These are phyloP conservation scores for Narthecium ossifragum DNA, from an alignment of 106 monocot genomes.

Conservation along the genomic window DNA sequence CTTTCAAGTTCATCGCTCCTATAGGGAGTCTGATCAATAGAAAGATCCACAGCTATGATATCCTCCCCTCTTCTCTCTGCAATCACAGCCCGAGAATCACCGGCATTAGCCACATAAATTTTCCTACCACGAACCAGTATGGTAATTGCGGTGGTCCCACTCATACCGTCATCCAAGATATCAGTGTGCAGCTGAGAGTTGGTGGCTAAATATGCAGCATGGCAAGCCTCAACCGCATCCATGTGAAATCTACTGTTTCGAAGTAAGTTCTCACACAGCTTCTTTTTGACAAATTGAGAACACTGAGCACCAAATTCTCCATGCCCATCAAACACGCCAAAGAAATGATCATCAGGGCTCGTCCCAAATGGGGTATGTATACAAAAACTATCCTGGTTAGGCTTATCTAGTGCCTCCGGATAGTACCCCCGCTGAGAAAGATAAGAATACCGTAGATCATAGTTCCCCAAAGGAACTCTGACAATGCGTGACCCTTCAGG, in stretches of 20 bases:
- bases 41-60: constrained; percentile 75
- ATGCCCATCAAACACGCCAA: constrained; percentile 98
- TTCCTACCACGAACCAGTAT: constrained; percentile 73
- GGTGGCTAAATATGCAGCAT: constrained; percentile 62
- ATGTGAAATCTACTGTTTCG: constrained; percentile 48
- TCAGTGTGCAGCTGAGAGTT: constrained; percentile 82
- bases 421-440: constrained; percentile 98
- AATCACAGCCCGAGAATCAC: constrained; percentile 95
- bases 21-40: constrained; percentile 92
- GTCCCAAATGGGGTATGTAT: constrained; percentile 89
- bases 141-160: constrained; percentile 91
- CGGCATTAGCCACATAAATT: constrained; percentile 81
- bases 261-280: constrained; percentile 82
- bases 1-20: constrained; percentile 84
- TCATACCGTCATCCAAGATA: constrained; percentile 84
- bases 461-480: constrained; percentile 70
- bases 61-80: constrained; percentile 66
- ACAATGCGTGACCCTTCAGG: constrained; percentile 81
- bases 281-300: constrained; percentile 83
- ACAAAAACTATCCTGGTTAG: constrained; percentile 89
- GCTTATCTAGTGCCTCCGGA: constrained; percentile 84
- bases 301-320: constrained; percentile 91
- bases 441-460: constrained; percentile 75
- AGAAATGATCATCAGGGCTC: constrained; percentile 86
- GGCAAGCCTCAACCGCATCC: constrained; percentile 65